These are phyloP conservation scores for Dittrichia graveolens DNA, from an alignment of 129 eudicot species.

Conservation along the genomic window DNA sequence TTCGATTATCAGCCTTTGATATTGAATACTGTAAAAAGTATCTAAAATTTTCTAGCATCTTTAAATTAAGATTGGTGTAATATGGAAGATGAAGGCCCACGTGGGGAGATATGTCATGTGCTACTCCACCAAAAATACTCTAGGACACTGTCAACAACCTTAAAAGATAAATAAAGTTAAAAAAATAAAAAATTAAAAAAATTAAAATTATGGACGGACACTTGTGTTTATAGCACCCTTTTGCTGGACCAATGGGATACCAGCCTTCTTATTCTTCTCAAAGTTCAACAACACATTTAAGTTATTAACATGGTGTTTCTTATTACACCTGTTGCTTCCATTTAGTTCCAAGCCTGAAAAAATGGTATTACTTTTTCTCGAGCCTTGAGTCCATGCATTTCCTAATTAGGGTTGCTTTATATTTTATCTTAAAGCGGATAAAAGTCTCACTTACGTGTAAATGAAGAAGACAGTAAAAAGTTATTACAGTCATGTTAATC, in stretches of 20 bases:
- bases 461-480: slow-evolving; percentile 16
- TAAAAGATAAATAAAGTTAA: slow-evolving; percentile 3
- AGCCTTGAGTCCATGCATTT: slow-evolving; percentile 54
- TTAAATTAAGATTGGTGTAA: neutral
- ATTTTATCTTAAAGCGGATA: slow-evolving; percentile 21
- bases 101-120: slow-evolving; percentile 54
- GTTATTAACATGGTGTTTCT: slow-evolving; percentile 23
- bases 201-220: slow-evolving; percentile 38
- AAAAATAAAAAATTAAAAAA: too few relatives aligned
- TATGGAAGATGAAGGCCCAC: slow-evolving; percentile 27
- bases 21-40: neutral
- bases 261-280: slow-evolving; percentile 41
- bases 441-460: slow-evolving; percentile 25
- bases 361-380: slow-evolving; percentile 43
- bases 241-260: slow-evolving; percentile 46
- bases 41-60: neutral
- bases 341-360: slow-evolving; percentile 23
- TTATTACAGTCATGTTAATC: slow-evolving; percentile 20
- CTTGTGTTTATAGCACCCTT: slow-evolving; percentile 33
- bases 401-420: slow-evolving; percentile 18
- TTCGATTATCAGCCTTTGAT: neutral
- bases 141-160: slow-evolving; percentile 36
- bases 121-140: slow-evolving; percentile 45
- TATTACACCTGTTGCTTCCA: slow-evolving; percentile 21
- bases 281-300: neutral